Evolutionary conservation across 1,284 basidiomycete species (phyloP).

Genomic region (Sporisorium sorghi): DNA sequence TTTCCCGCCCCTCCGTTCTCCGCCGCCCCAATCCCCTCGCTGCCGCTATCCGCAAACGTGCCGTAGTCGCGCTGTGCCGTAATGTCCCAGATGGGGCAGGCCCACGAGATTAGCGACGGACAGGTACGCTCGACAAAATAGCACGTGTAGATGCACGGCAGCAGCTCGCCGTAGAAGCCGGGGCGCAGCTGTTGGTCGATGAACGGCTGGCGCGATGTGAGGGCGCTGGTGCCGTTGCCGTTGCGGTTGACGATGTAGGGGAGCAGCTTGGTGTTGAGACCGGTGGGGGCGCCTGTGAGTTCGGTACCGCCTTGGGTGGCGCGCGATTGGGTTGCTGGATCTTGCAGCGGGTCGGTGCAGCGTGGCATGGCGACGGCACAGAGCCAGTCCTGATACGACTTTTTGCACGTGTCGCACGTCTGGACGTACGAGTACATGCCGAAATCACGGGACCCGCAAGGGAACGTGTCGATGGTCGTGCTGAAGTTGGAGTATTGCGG

Average conservation of each 20-base stretch:
- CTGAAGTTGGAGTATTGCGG: slow-evolving; percentile 69
- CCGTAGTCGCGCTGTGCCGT: slow-evolving; percentile 67
- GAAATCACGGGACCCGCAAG: slow-evolving; percentile 66
- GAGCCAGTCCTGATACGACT: slow-evolving; percentile 69
- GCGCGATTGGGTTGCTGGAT: slow-evolving; percentile 48
- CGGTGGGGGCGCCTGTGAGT: slow-evolving; percentile 57
- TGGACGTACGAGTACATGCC: slow-evolving; percentile 70
- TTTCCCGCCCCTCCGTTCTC: slow-evolving; percentile 63
- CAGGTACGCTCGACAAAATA: slow-evolving; percentile 63
- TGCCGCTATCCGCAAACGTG: slow-evolving; percentile 65
- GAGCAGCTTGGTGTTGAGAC: slow-evolving; percentile 52
- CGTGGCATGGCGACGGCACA: slow-evolving; percentile 70
- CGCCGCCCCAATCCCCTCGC: slow-evolving; percentile 56
- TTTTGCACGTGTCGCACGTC: slow-evolving; percentile 69
- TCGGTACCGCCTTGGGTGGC: slow-evolving; percentile 55
- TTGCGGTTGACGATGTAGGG: slow-evolving; percentile 67
- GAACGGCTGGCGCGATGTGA: slow-evolving; percentile 56
- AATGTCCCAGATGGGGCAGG: slow-evolving; percentile 65
- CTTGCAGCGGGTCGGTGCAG: slow-evolving; percentile 66
- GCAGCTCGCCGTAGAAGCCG: slow-evolving; percentile 64
- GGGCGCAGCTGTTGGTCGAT: slow-evolving; percentile 57
- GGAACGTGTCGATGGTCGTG: slow-evolving; percentile 70
- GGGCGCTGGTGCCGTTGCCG: slow-evolving; percentile 21
- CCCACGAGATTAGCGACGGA: slow-evolving; percentile 64
- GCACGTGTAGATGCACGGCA: slow-evolving; percentile 67